Base-by-base conservation (phyloP, 75 land plant species). In the Isoetes taiwanensis region DNA sequence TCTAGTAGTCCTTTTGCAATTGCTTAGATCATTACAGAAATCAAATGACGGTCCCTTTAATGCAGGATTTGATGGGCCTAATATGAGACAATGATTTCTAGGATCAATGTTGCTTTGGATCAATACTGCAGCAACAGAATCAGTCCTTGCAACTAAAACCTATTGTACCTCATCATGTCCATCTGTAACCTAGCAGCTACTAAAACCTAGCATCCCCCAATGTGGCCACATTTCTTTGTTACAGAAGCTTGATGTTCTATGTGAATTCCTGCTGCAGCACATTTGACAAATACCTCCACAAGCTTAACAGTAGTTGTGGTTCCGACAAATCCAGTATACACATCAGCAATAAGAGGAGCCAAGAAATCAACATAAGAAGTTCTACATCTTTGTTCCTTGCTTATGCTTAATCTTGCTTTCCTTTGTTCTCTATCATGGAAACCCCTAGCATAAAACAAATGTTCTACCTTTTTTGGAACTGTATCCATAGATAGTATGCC, bases 401-500 rank as follows among this genome's bases (percentile, higher is more conserved):
- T 46, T 79, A 88, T 69, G 67, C 70, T 62, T 72, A 88, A 66
- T 12, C 95, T 33, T 1, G 83, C 85, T 58, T 89, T 90, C 20
- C 74, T 63, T 64, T 89, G 91, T 61, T 89, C 81, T 41, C 96
- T 57, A 57, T 89, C 96, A 43, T 89, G 96, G 70, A 76, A 89
- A 46, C 68, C 83, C 60, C 81, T 90, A 14, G 96, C 96, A 20
- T 79, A 72, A 72, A 76, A 89, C 37, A 89, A 80, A 43, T 89
- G 96, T 55, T 89, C 86, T 14, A 85, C 93, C 56, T 89, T 89
- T 80, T 85, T 85, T 27, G 96, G 96, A 32, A 89, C 96, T 16
- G 96, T 89, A 67, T 85, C 96, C 43, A 82, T 82, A 21, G 96
- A 65, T 89, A 89, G 58, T 89, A 90, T n/a, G 96, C 96, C 14